A percentile compares a stretch with the other conserved stretches of the same genome.
phyloP scores from a whole-genome alignment of 805 yeast species.

The Ogataea methylovora region DNA sequence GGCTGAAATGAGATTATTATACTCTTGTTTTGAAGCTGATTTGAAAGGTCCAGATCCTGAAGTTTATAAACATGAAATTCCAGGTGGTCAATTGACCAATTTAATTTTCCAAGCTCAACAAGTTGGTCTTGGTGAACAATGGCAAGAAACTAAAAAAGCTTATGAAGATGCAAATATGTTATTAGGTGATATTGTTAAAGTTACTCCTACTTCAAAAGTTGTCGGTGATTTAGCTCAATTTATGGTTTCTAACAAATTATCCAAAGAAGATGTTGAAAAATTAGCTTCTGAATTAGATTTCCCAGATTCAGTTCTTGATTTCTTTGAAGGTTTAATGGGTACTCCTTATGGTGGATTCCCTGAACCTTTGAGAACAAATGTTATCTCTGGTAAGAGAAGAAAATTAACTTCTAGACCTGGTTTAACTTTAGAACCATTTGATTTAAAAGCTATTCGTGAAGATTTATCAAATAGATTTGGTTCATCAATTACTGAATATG shows the following conservation, averaged over 20 bases:
- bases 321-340: slow-evolving; percentile 99
- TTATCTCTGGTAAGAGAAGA: slow-evolving; percentile 87
- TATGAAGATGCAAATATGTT: slow-evolving; percentile 86
- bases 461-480: slow-evolving; percentile 77
- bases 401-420: slow-evolving; percentile 91
- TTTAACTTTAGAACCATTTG: slow-evolving; percentile 76
- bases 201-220: slow-evolving; percentile 98
- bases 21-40: slow-evolving; percentile 97
- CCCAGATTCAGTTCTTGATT: slow-evolving; percentile 98
- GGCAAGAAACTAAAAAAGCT: slow-evolving; percentile 94
- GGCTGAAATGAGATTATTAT: slow-evolving; percentile 97
- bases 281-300: slow-evolving; percentile 89
- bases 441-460: slow-evolving; percentile 61
- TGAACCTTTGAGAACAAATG: slow-evolving; percentile 91
- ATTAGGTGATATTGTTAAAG: slow-evolving; percentile 95
- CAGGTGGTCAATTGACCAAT: slow-evolving; percentile 99
- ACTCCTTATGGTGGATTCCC: slow-evolving; percentile 99
- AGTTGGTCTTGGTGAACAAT: slow-evolving; percentile 93
- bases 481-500: slow-evolving; percentile 66
- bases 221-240: slow-evolving; percentile 99
- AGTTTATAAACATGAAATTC: slow-evolving; percentile 96
- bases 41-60: slow-evolving; percentile 99
- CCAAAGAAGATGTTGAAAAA: slow-evolving; percentile 76
- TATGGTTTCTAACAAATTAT: slow-evolving; percentile 92
- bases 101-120: slow-evolving; percentile 98